Percentiles rank a stretch among this genome's conserved stretches.
These are phyloP conservation scores for Candida berthetii DNA, from an alignment of 805 yeast species.

Conservation along the genomic window DNA sequence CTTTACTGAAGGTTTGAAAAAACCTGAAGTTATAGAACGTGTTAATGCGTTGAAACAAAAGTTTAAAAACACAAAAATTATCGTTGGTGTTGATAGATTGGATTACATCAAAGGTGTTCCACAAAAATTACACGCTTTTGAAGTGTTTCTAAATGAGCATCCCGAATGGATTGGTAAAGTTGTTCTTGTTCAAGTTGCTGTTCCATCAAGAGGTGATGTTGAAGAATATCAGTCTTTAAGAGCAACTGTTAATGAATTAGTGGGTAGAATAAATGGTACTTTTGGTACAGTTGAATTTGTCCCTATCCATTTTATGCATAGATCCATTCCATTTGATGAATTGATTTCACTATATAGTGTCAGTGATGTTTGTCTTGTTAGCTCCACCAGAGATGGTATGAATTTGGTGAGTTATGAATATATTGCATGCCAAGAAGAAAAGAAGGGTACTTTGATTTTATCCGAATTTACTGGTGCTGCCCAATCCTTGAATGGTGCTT, in stretches of 20 bases:
- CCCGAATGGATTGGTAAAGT: slow-evolving; percentile 99
- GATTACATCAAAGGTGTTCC: slow-evolving; percentile 99
- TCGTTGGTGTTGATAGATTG: slow-evolving; percentile 94
- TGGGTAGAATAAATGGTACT: slow-evolving; percentile 93
- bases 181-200: slow-evolving; percentile 92
- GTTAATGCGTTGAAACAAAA: slow-evolving; percentile 58
- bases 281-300: slow-evolving; percentile 97
- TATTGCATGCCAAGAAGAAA: slow-evolving; percentile 87
- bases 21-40: slow-evolving; percentile 56
- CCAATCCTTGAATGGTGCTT: slow-evolving; percentile 89
- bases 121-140: slow-evolving; percentile 94
- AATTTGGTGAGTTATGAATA: slow-evolving; percentile 94
- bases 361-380: slow-evolving; percentile 87
- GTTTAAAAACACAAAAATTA: slow-evolving; percentile 71
- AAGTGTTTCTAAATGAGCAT: slow-evolving; percentile 83
- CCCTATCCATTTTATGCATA: slow-evolving; percentile 96
- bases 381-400: slow-evolving; percentile 98
- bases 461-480: slow-evolving; percentile 99
- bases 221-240: slow-evolving; percentile 94
- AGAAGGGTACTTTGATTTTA: slow-evolving; percentile 79
- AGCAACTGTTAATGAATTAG: slow-evolving; percentile 92
- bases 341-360: slow-evolving; percentile 80
- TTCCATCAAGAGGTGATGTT: slow-evolving; percentile 95
- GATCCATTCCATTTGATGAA: slow-evolving; percentile 85
- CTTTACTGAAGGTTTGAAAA: slow-evolving; percentile 72